Base-by-base conservation (phyloP, 305 asterid species). In the Fraxinus paxiana region DNA sequence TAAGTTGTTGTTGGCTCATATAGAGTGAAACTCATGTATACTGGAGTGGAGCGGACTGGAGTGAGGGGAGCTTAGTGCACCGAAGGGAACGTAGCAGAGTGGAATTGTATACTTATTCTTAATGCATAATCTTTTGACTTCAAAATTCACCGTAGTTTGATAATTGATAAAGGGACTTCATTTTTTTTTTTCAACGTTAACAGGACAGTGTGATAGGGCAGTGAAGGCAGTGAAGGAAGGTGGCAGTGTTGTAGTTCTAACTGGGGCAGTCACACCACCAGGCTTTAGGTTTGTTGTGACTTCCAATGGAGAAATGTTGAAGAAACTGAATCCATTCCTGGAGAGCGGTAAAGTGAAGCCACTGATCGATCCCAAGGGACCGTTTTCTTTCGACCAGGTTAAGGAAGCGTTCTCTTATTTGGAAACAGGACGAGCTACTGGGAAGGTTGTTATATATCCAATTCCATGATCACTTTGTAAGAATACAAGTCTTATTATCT, bases 121-220 rank as follows among this genome's bases (percentile, higher is more conserved):
- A n/a, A 48, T 48, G 59, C 20, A 48, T 48, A 56, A 17, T n/a
- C 28, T 43, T 43, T 43, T 41, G 51, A 41, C n/a, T 41, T 41
- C 48, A 41, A 10, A 37, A 41, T 41, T 41, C n/a, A 43, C 17
- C 28, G 8, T 31, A 2, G 35, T 1, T 35, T 12, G 6, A 20
- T 17, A 13, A 26, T 61, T 5, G 10, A 15, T 46, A 79, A 41
- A 43, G 38, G 37, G 22, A n/a, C 37, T 30, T 33, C 13, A 13
- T 15, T 7, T 17, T 6, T 15, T 77, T 26, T 75, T 35, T 30
- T 3, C 28, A 48, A 28, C 78, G 43, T 9, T 5, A 77, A 85
- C 89, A 95, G 98, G 98, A 77, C 97, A 91, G 83, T 87, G 97
- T 5, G 97, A 92, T 56, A 89, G 75, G 91, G 98, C 98, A 0